Base-by-base conservation (phyloP, 73 alveolate genomes). In the Paramecium octaurelia region DNA sequence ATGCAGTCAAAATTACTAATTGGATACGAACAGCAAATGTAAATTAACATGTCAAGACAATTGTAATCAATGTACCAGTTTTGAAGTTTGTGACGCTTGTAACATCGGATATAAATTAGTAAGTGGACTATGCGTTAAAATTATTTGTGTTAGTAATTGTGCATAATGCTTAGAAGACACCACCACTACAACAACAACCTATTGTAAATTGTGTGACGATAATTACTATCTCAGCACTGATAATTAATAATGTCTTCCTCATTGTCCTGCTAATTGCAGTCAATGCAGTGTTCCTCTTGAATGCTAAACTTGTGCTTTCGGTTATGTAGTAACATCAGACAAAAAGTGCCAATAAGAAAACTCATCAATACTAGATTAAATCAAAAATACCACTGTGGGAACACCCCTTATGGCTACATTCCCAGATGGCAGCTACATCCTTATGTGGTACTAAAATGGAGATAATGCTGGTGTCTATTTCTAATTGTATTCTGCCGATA, bases 401-500 rank as follows among this genome's bases (percentile, higher is more conserved):
- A 64, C 84, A 3, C 84, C 84, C 0, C 42, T 64, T 10, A 18
- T 64, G 14, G 84, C 84, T 64, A 64, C 84, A 0, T 64, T 64
- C 27, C 84, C 84, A 27, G 46, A 64, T 64, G 84, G 84, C 5
- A 34, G 46, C 10, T 64, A 64, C 11, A 64, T 64, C 27, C 50
- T 31, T 31, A 11, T 64, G 16, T 64, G 42, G 50, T 64, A 31
- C 10, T 64, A 64, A 20, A 64, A 34, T 27, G 84, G 84, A 31
- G 84, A 64, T 11, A 64, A 64, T 64, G 84, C 84, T 14, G 84
- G 84, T 31, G 84, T 64, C 5, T 64, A 64, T 34, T 64, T 64
- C 46, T 34, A 64, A 24, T 34, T 64, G 16, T 64, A 64, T 64
- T 31, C 42, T 64, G 24, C 10, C 10, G 84, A 64, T 27, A 34